These are phyloP conservation scores for Scedosporium minutisporum DNA, from an alignment of 2,329 filamentous ascomycete genomes.

Conservation along the genomic window DNA sequence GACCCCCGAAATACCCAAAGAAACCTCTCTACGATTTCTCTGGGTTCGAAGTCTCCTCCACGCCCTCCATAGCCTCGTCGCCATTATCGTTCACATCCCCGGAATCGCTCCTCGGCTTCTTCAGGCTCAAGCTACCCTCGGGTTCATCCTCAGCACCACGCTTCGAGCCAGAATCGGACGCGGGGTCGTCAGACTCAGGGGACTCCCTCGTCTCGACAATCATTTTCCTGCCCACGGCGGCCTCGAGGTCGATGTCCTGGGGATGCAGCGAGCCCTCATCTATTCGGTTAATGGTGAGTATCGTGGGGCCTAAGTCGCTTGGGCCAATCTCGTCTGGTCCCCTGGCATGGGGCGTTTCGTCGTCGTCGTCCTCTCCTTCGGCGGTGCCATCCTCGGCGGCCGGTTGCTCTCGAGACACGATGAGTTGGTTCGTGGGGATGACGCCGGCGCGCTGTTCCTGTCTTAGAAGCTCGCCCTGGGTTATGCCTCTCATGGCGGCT, in stretches of 20 bases:
- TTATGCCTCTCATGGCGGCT: conserved; percentile 44
- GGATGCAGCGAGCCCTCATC: no score
- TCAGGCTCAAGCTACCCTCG: conserved; percentile 26
- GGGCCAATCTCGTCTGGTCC: conserved; percentile 80
- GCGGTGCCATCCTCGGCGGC: conserved; percentile 18
- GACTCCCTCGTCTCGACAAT: conserved; percentile 17
- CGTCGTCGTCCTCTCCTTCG: conserved; percentile 26
- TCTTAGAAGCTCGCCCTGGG: conserved; percentile 75
- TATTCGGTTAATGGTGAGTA: no score
- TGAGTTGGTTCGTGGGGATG: conserved; percentile 40
- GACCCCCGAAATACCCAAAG: neutral
- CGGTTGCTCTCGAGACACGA: conserved; percentile 3
- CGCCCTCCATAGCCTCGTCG: conserved; percentile 7
- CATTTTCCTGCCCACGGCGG: conserved; percentile 31
- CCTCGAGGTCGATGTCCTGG: conserved; percentile 14
- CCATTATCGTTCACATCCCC: conserved; percentile 1
- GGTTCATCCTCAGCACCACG: conserved; percentile 43
- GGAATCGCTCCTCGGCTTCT: conserved; percentile 41
- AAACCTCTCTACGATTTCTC: conserved; percentile 7
- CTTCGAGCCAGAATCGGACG: conserved; percentile 34
- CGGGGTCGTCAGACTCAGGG: conserved; percentile 4
- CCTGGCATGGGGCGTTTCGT: conserved; percentile 67
- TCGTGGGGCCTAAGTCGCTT: conserved; percentile 65
- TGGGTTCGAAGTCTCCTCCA: conserved; percentile 7
- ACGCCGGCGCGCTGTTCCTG: conserved; percentile 79